Evolutionary conservation across 805 yeast genomes (phyloP).

Genomic region (Candida ovalis): DNA sequence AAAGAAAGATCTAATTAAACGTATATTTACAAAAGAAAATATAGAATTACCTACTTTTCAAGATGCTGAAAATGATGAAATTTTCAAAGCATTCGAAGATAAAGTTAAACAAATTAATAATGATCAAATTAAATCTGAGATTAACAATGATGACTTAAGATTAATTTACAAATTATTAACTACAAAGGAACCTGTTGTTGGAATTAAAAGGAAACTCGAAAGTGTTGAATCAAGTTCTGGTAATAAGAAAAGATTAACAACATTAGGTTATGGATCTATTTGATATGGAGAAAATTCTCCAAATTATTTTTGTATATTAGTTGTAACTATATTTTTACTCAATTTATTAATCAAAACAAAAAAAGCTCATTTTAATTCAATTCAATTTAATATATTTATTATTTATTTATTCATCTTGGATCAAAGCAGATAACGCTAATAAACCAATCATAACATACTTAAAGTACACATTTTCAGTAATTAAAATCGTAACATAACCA

Average conservation of each 20-base stretch:
- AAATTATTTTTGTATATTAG: background rate
- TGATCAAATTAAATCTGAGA: conserved; percentile 8
- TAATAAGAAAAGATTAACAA: conserved; percentile 20
- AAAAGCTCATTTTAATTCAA: background rate
- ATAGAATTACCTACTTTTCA: conserved; percentile 5
- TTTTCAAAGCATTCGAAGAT: conserved; percentile 10
- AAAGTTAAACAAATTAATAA: conserved; percentile 7
- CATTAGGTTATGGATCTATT: conserved; percentile 25
- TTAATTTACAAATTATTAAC: conserved; percentile 18
- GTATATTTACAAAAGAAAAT: conserved; percentile 35
- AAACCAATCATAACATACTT: conserved; percentile 74
- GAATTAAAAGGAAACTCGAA: conserved; percentile 8
- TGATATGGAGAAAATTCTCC: background rate
- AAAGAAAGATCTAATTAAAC: conserved; percentile 58
- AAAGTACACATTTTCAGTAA: conserved; percentile 84
- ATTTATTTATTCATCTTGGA: conserved; percentile 51
- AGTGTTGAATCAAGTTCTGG: conserved; percentile 3
- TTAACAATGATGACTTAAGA: conserved; percentile 14
- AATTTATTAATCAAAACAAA: background rate
- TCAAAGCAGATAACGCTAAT: conserved; percentile 65
- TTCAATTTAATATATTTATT: background rate
- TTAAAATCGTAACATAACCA: conserved; percentile 87
- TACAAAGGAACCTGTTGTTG: conserved; percentile 4
- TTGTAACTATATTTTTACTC: background rate
- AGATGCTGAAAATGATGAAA: conserved; percentile 12